These are phyloP conservation scores for Agarophyton chilense DNA, from an alignment of 23 red algal genomes.

Conservation along the genomic window DNA sequence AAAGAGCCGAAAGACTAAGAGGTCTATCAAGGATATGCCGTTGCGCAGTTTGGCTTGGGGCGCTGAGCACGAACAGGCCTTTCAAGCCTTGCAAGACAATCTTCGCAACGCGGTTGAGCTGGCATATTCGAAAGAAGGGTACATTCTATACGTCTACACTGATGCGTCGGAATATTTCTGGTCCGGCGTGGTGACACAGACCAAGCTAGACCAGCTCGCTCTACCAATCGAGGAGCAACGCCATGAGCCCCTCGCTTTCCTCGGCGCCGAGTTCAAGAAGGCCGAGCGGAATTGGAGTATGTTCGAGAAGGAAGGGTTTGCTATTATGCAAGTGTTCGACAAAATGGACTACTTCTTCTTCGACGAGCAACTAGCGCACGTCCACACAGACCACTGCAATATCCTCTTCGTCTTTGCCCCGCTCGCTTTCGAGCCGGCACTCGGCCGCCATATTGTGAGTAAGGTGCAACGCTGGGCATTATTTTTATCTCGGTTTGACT, in stretches of 20 bases:
- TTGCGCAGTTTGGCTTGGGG: constrained; percentile 20
- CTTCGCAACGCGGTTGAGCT: constrained; percentile 2
- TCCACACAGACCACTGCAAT: constrained; percentile 35
- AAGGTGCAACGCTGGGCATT: constrained; percentile 51
- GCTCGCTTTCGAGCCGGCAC: neutral
- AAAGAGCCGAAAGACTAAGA: neutral
- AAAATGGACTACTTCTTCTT: constrained; percentile 30
- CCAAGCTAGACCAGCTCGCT: neutral
- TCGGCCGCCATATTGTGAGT: neutral
- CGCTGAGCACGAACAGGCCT: neutral
- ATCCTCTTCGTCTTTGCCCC: constrained; percentile 17
- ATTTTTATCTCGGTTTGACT: constrained; percentile 17
- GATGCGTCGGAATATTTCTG: constrained; percentile 61
- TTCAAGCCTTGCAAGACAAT: constrained; percentile 13
- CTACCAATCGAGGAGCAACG: constrained; percentile 1
- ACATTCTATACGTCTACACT: neutral
- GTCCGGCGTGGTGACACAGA: constrained; percentile 32
- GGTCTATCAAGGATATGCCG: neutral
- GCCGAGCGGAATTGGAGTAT: constrained; percentile 22
- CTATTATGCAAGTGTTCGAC: constrained; percentile 11
- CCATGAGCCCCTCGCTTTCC: constrained; percentile 34
- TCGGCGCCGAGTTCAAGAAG: neutral
- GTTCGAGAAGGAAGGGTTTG: constrained; percentile 56
- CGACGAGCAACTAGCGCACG: neutral
- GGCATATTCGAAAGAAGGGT: neutral